These are phyloP conservation scores for Suillus cothurnatus DNA, from an alignment of 768 basidiomycete genomes.

Conservation along the genomic window DNA sequence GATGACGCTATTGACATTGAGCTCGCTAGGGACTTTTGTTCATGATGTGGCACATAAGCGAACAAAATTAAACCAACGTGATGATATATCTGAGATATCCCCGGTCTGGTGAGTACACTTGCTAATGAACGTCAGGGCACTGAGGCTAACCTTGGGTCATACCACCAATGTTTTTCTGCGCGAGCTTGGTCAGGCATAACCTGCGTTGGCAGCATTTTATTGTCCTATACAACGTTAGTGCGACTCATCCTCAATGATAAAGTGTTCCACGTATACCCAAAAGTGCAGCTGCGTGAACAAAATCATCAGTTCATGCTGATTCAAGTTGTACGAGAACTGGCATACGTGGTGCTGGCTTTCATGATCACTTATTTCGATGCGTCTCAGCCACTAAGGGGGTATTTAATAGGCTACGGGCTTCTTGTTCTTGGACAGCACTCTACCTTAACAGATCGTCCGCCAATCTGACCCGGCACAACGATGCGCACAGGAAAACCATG, in stretches of 20 bases:
- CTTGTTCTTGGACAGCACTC: not conserved
- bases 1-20: conserved; percentile 63
- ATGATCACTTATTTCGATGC: conserved; percentile 50
- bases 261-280: conserved; percentile 25
- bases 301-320: conserved; percentile 4
- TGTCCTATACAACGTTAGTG: conserved; percentile 38
- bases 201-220: conserved; percentile 60
- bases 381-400: conserved; percentile 50
- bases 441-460: conserved; percentile 54
- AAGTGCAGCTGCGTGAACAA: conserved; percentile 33
- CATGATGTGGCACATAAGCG: conserved; percentile 9
- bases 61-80: conserved; percentile 26
- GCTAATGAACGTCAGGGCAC: not conserved
- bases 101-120: conserved; percentile 1
- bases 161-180: conserved; percentile 55
- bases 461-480: conserved; percentile 64
- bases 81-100: conserved; percentile 32
- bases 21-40: conserved; percentile 48
- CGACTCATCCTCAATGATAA: not conserved
- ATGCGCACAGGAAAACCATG: conserved; percentile 70
- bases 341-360: conserved; percentile 57
- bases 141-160: conserved; percentile 43
- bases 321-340: conserved; percentile 16
- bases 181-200: conserved; percentile 54
- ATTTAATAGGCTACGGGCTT: too few species aligned